Conservation (phyloP, 179 eudicot species). For the Amaranthus tricolor region DNA sequence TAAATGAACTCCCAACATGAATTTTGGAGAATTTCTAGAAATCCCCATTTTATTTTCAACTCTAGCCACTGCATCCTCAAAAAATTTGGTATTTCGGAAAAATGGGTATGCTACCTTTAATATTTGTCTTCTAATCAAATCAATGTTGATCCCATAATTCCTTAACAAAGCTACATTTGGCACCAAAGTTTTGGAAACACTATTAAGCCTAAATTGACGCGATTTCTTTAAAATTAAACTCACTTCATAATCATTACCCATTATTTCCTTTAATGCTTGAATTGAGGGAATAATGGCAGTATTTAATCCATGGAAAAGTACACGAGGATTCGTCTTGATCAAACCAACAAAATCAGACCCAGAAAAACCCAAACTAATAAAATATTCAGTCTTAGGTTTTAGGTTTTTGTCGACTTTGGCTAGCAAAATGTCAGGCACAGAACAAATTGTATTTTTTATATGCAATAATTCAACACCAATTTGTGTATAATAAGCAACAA, state of each 20-base stretch:
- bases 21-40: slow-evolving; percentile 19
- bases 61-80: neutral
- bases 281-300: neutral
- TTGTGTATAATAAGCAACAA: neutral
- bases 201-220: neutral
- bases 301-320: neutral
- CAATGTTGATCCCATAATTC: slow-evolving; percentile 12
- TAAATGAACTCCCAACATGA: slow-evolving; percentile 16
- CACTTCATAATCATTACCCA: neutral
- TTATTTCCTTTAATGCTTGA: neutral
- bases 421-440: neutral
- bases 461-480: slow-evolving; percentile 10
- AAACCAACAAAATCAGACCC: neutral
- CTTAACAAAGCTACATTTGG: slow-evolving; percentile 25
- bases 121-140: slow-evolving; percentile 16
- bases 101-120: neutral
- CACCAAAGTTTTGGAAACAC: neutral
- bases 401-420: slow-evolving; percentile 9
- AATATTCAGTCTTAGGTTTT: neutral
- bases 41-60: slow-evolving; percentile 33
- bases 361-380: neutral
- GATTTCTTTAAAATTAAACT: neutral
- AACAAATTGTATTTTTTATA: neutral
- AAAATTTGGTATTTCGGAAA: neutral
- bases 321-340: neutral